Evolutionary conservation across 495 filamentous ascomycete species (phyloP).

Genomic region (Podospora pseudocomata): DNA sequence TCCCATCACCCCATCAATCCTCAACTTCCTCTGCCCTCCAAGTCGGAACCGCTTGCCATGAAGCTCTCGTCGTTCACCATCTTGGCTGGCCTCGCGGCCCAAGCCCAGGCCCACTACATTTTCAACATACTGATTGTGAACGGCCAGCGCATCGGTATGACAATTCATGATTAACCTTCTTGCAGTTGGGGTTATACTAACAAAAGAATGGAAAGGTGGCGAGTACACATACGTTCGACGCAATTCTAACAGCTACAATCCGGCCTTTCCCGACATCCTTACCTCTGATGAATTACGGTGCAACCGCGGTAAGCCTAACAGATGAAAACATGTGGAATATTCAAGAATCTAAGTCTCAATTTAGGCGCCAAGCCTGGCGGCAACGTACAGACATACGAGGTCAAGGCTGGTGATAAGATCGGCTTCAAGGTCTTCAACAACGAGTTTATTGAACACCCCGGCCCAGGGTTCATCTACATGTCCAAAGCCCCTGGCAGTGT

Average conservation of each 20-base stretch:
- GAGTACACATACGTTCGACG: conserved; percentile 41
- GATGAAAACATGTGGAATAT: too few relatives aligned
- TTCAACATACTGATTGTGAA: conserved; percentile 42
- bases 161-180: too few relatives aligned
- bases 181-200: too few relatives aligned
- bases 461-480: conserved; percentile 46
- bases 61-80: conserved; percentile 29
- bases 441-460: conserved; percentile 47
- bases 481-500: conserved; percentile 45
- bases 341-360: too few relatives aligned
- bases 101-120: conserved; percentile 40
- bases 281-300: conserved; percentile 45
- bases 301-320: conserved; percentile 34
- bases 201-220: conserved; percentile 18
- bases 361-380: conserved; percentile 26
- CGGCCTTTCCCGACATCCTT: conserved; percentile 40
- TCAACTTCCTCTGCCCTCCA: neutral
- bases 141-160: conserved; percentile 26
- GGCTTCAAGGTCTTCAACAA: conserved; percentile 46
- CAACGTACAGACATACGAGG: conserved; percentile 32
- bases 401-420: conserved; percentile 46
- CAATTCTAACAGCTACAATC: conserved; percentile 42
- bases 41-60: neutral
- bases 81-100: conserved; percentile 28
- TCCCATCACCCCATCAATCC: neutral